These are phyloP conservation scores for Dipodascopsis tothii DNA, from an alignment of 805 yeast species.

Conservation along the genomic window DNA sequence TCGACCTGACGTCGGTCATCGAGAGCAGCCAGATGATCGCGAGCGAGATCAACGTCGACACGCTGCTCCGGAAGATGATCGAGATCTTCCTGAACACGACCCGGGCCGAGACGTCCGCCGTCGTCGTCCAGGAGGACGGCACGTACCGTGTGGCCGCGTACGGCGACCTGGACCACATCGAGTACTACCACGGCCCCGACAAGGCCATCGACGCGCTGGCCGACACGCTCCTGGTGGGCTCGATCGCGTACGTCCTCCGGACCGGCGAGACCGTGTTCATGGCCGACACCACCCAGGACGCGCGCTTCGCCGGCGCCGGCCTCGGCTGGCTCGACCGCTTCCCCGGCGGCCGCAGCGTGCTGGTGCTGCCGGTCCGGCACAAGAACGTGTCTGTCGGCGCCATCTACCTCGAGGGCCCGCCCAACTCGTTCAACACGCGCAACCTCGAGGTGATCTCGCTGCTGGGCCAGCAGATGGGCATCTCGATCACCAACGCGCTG, in stretches of 20 bases:
- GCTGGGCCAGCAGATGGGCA: conserved; percentile 24
- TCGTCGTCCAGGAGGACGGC: conserved; percentile 16
- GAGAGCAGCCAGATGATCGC: conserved; percentile 22
- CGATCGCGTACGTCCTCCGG: conserved; percentile 15
- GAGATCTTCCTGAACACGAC: conserved; percentile 23
- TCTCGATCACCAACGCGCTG: conserved; percentile 23
- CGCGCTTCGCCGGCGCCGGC: conserved; percentile 10
- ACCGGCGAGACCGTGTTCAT: conserved; percentile 18
- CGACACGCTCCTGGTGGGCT: conserved; percentile 3
- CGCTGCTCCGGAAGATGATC: conserved; percentile 19
- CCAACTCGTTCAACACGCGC: conserved; percentile 22
- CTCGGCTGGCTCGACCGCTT: conserved; percentile 11
- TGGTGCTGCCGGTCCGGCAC: conserved; percentile 22
- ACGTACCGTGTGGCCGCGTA: conserved; percentile 18
- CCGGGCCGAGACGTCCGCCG: conserved; percentile 19
- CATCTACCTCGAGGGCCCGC: conserved; percentile 24
- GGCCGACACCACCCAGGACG: conserved; percentile 15
- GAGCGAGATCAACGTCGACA: conserved; percentile 23
- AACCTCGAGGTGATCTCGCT: conserved; percentile 21
- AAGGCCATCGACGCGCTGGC: conserved; percentile 8
- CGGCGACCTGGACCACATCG: conserved; percentile 14
- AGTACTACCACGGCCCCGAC: conserved; percentile 6
- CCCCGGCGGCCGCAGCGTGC: conserved; percentile 18
- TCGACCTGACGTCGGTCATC: conserved; percentile 23
- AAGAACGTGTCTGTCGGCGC: conserved; percentile 17